Evolutionary conservation across 2,329 filamentous ascomycete species (phyloP).

Genomic region (Polychaeton citri): DNA sequence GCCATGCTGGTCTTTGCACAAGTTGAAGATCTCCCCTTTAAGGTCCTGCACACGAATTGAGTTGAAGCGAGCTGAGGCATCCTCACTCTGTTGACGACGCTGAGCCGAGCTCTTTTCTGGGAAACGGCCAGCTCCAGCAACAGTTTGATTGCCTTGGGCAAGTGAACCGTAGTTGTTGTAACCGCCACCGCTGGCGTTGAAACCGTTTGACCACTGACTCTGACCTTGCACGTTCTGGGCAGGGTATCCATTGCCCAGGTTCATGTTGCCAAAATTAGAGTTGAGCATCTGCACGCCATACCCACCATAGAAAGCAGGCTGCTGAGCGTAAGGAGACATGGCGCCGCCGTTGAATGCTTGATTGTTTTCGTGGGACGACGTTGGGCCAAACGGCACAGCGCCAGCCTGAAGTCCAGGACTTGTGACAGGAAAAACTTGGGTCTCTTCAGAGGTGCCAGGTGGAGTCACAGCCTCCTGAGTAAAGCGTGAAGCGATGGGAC

Average conservation of each 20-base stretch:
- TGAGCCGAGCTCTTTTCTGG: conserved; percentile 67
- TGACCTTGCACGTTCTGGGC: conserved; percentile 18
- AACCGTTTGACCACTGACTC: conserved; percentile 15
- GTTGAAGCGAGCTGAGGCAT: conserved; percentile 62
- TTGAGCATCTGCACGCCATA: conserved; percentile 51
- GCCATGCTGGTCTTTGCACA: conserved; percentile 97
- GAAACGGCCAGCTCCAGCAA: conserved; percentile 31
- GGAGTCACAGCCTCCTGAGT: background rate
- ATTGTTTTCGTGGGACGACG: conserved; percentile 19
- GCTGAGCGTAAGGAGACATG: conserved; percentile 16
- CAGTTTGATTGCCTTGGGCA: conserved; percentile 26
- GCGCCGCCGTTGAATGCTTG: conserved; percentile 23
- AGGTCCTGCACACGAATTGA: conserved; percentile 73
- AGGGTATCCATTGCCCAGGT: conserved; percentile 29
- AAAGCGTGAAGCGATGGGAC: background rate
- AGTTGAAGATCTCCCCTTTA: conserved; percentile 67
- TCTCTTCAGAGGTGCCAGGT: conserved; percentile 18
- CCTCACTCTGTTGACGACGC: conserved; percentile 60
- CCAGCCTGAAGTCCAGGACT: conserved; percentile 67
- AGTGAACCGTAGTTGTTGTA: conserved; percentile 43
- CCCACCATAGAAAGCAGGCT: conserved; percentile 30
- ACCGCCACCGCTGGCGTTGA: conserved; percentile 21
- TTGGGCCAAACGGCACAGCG: conserved; percentile 64
- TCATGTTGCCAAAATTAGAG: conserved; percentile 56
- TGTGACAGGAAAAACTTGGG: conserved; percentile 43